Evolutionary conservation across 1,284 basidiomycete genomes (phyloP).

Genomic region (Stygiomarasmius scandens): DNA sequence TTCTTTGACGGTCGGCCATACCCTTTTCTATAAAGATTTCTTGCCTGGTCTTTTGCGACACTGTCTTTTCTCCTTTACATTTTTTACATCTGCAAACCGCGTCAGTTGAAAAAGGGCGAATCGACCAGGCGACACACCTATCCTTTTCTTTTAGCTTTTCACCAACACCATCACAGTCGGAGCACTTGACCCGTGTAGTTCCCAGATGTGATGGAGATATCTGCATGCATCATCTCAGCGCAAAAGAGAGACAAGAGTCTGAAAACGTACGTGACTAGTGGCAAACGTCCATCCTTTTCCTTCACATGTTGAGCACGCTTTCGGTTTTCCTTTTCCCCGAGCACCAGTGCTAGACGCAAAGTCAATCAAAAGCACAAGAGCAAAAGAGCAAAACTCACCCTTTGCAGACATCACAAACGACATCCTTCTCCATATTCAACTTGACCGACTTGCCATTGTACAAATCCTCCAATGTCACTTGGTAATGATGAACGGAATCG

Average conservation of each 20-base stretch:
- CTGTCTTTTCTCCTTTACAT: constrained; percentile 87
- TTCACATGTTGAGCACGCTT: constrained; percentile 80
- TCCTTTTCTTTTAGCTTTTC: constrained; percentile 88
- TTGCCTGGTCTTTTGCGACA: constrained; percentile 86
- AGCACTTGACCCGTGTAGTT: constrained; percentile 62
- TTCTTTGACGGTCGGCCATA: constrained; percentile 84
- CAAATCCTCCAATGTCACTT: constrained; percentile 89
- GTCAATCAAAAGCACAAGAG: constrained; percentile 9
- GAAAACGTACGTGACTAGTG: constrained; percentile 54
- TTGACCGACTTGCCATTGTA: constrained; percentile 91
- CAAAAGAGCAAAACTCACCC: constrained; percentile 54
- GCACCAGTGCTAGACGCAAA: constrained; percentile 68
- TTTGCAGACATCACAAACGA: constrained; percentile 79
- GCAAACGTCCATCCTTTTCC: constrained; percentile 79
- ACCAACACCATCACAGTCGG: constrained; percentile 82
- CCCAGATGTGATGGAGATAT: constrained; percentile 53
- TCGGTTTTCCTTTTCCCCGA: constrained; percentile 78
- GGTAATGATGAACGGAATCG: constrained; percentile 80
- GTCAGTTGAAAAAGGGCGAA: constrained; percentile 1
- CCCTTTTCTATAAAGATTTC: constrained; percentile 88
- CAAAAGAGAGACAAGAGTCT: neutral
- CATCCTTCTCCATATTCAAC: constrained; percentile 88
- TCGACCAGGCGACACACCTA: constrained; percentile 47
- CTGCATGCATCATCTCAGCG: constrained; percentile 28
- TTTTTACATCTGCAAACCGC: constrained; percentile 79